Percentiles rank a stretch among this genome's conserved stretches.
phyloP scores from a whole-genome alignment of 2,329 filamentous ascomycete species.

The Claviceps pazoutovae region DNA sequence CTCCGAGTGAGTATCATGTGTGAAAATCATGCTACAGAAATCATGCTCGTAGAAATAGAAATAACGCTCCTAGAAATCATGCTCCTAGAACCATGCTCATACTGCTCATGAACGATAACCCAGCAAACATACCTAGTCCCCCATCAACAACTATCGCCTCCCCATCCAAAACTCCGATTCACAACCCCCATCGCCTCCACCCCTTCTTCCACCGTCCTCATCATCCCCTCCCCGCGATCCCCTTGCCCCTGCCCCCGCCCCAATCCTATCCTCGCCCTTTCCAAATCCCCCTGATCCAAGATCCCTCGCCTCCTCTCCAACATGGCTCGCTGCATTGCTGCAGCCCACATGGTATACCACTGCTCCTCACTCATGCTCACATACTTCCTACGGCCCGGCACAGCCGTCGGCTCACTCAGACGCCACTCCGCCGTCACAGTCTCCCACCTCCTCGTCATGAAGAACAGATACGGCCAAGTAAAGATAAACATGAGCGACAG shows the following conservation, averaged over 20 bases:
- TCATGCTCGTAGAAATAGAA: too few species aligned
- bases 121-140: not conserved
- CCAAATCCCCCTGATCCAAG: slow-evolving; percentile 44
- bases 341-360: slow-evolving; percentile 50
- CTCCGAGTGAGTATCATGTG: too few species aligned
- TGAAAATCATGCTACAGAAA: too few species aligned
- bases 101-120: too few species aligned
- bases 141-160: slow-evolving; percentile 14
- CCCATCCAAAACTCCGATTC: slow-evolving; percentile 42
- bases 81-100: too few species aligned
- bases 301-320: slow-evolving; percentile 40
- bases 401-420: slow-evolving; percentile 18
- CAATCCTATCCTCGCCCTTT: slow-evolving; percentile 15
- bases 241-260: slow-evolving; percentile 12
- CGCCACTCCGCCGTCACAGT: slow-evolving; percentile 48
- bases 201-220: slow-evolving; percentile 33
- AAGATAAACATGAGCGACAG: slow-evolving; percentile 55
- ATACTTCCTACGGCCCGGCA: slow-evolving; percentile 27
- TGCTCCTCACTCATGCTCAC: slow-evolving; percentile 40
- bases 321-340: slow-evolving; percentile 44
- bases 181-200: slow-evolving; percentile 37
- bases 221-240: slow-evolving; percentile 24
- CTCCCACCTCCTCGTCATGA: slow-evolving; percentile 53
- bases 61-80: too few species aligned
- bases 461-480: slow-evolving; percentile 55